phyloP scores from a whole-genome alignment of 768 basidiomycete species.

The Hericium rajendrae region DNA sequence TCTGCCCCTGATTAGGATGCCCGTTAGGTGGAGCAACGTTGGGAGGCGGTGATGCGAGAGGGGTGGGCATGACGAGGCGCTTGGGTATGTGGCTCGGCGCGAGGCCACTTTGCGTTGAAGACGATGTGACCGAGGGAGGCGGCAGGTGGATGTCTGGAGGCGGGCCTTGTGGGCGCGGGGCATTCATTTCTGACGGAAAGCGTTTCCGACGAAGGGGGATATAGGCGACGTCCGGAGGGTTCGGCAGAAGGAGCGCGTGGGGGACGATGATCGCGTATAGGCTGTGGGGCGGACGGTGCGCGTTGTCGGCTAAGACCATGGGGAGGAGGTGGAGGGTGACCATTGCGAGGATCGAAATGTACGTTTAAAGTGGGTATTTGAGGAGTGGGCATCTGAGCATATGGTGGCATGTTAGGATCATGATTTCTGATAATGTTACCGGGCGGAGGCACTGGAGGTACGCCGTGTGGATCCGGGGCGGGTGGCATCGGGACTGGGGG shows the following conservation, averaged over 20 bases:
- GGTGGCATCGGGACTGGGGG: neutral
- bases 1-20: neutral
- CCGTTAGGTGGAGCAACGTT: neutral
- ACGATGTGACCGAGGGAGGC: slow-evolving; percentile 4
- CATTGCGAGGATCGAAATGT: too few species aligned
- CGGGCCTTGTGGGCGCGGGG: neutral
- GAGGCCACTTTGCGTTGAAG: slow-evolving; percentile 6
- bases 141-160: neutral
- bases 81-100: slow-evolving; percentile 40
- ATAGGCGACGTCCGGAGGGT: slow-evolving; percentile 4
- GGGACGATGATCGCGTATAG: neutral
- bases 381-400: neutral
- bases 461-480: neutral
- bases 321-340: neutral
- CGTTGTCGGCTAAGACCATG: neutral
- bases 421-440: neutral
- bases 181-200: slow-evolving; percentile 4
- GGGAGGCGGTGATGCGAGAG: slow-evolving; percentile 25
- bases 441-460: neutral
- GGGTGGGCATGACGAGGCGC: slow-evolving; percentile 66
- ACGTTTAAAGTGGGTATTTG: too few species aligned
- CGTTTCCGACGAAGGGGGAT: slow-evolving; percentile 9
- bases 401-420: neutral
- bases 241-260: neutral
- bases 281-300: neutral